phyloP scores from a whole-genome alignment of 129 eudicot species.

The Flaveria robusta region DNA sequence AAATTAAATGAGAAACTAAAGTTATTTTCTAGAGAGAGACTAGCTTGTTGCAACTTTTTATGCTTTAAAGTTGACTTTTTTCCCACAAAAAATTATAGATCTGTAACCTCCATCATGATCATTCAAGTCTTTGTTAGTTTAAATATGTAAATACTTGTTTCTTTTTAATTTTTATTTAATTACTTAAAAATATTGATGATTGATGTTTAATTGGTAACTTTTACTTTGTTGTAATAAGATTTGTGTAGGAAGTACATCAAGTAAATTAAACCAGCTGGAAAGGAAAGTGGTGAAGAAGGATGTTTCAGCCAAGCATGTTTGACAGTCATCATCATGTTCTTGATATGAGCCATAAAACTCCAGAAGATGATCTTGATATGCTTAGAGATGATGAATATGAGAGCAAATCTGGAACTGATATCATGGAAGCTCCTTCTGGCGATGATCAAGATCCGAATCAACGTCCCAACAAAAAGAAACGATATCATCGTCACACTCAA shows the following conservation, averaged over 20 bases:
- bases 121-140: constrained; percentile 2
- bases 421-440: constrained; percentile 83
- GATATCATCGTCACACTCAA: constrained; percentile 98
- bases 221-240: constrained; percentile 21
- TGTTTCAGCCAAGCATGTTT: constrained; percentile 93
- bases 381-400: constrained; percentile 84
- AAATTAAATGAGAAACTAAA: constrained; percentile 14
- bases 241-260: constrained; percentile 12
- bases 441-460: constrained; percentile 96
- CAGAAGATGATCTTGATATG: constrained; percentile 76
- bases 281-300: constrained; percentile 35
- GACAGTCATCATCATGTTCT: constrained; percentile 71
- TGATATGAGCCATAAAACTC: constrained; percentile 54
- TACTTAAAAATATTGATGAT: neutral
- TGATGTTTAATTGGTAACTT: constrained; percentile 6
- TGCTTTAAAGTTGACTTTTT: constrained; percentile 39
- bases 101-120: constrained; percentile 35
- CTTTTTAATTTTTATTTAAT: neutral
- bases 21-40: constrained; percentile 32
- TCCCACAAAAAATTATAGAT: constrained; percentile 32
- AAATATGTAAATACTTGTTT: constrained; percentile 6
- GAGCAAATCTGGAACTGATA: constrained; percentile 93
- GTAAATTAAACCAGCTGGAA: constrained; percentile 1
- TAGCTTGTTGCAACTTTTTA: constrained; percentile 24
- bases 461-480: constrained; percentile 87